A percentile compares a stretch with the other conserved stretches of the same genome.
Conservation (phyloP, 352 stramenopile genomes). For the Peronospora belbahrii region DNA sequence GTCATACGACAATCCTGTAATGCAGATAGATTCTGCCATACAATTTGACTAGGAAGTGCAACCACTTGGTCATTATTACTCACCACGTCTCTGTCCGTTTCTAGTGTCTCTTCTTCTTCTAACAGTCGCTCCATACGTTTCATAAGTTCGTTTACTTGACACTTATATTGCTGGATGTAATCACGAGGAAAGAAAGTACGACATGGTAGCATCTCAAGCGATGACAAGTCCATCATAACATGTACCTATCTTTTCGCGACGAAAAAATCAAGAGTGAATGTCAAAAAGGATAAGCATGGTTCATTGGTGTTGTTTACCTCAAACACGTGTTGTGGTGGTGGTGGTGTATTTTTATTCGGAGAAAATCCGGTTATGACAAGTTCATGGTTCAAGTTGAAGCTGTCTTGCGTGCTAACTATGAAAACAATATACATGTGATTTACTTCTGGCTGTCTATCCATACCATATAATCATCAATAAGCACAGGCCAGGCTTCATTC, state of each 20-base stretch:
- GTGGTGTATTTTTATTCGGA: too few species aligned
- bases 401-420: neutral
- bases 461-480: constrained; percentile 86
- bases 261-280: neutral
- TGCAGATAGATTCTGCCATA: constrained; percentile 59
- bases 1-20: constrained; percentile 46
- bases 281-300: constrained; percentile 2
- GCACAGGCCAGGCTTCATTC: constrained; percentile 85
- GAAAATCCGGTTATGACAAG: too few species aligned
- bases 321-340: too few species aligned
- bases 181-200: constrained; percentile 45
- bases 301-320: neutral
- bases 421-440: too few species aligned
- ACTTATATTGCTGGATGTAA: constrained; percentile 54
- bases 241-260: too few species aligned
- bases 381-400: too few species aligned
- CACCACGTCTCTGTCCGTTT: constrained; percentile 33
- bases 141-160: constrained; percentile 49
- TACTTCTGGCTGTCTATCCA: constrained; percentile 75
- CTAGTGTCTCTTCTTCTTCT: constrained; percentile 49
- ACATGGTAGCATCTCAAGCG: constrained; percentile 37
- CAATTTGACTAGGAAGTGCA: constrained; percentile 34
- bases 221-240: constrained; percentile 14
- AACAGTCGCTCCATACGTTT: constrained; percentile 48
- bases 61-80: constrained; percentile 33